Evolutionary conservation across 208 protist genomes (phyloP), one percentile per base, ranked within the genome.

Genomic region (Zelonia costaricensis): DNA sequence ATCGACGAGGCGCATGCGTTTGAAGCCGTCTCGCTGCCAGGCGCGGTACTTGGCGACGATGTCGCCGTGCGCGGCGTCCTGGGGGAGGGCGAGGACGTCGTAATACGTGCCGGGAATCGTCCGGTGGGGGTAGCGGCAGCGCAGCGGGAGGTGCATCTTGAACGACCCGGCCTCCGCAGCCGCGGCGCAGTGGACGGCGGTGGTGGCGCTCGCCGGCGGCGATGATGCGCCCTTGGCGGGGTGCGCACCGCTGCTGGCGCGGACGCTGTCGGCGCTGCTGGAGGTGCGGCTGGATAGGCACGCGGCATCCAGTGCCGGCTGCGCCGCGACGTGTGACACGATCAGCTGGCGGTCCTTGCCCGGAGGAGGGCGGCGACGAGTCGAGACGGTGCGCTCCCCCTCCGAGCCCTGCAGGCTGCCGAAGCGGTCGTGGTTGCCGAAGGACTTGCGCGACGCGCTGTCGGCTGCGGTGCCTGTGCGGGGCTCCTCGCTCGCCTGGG

Each of bases 71-170:
- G 76, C 22, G 3, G 82, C 81, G 43, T 52, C 53, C 44, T 65
- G 69, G 8, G 72, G 45, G 25, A 95, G 48, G 28, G 73, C 76
- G 27, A 95, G 83, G 4, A 91, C 67, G 62, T 91, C 82, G 74
- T 93, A 93, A 72, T 95, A 93, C 28, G 86, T 92, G n/a, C 84
- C 85, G n/a, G 55, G 69, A 18, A 84, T 84, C 22, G 54, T 28
- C 20, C 56, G 62, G 64, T 95, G 90, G 18, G 90, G 86, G 68
- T 91, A 92, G 59, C 75, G 80, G 78, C 90, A 95, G 64, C 82
- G 84, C 44, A 69, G 49, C 1, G 90, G 86, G 8, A 93, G 76
- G 31, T 72, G 76, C 68, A 91, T 83, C 57, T 76, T 70, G 55
- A 86, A 86, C 18, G 61, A 15, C 8, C 38, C 39, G 12, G 40